A percentile compares a stretch with the other conserved stretches of the same genome.
These are phyloP conservation scores for Nannochloris sp. DNA, from an alignment of 139 green algal species.

Conservation along the genomic window DNA sequence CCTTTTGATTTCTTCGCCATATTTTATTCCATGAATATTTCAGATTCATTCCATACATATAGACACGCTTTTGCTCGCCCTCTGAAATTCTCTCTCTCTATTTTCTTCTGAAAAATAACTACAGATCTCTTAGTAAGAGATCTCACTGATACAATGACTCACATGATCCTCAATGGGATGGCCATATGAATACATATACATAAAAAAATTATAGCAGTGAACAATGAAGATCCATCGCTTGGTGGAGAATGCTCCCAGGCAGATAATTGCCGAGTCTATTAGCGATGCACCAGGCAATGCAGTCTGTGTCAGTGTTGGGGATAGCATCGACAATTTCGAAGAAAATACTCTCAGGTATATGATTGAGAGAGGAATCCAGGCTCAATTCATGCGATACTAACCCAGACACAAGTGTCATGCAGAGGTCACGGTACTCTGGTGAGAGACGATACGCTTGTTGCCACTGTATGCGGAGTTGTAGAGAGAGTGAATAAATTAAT, in stretches of 20 bases:
- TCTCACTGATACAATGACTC: not conserved
- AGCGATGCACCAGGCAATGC: not conserved
- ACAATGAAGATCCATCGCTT: not conserved
- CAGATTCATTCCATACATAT: too few relatives aligned
- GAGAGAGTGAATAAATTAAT: constrained; percentile 74
- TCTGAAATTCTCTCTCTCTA: too few relatives aligned
- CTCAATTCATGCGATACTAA: too few relatives aligned
- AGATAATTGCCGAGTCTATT: not conserved
- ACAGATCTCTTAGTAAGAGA: not conserved
- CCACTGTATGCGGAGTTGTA: constrained; percentile 63
- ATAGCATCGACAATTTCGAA: constrained; percentile 31
- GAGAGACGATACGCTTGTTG: constrained; percentile 48
- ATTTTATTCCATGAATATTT: too few relatives aligned
- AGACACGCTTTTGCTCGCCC: too few relatives aligned
- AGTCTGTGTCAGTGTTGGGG: constrained; percentile 37
- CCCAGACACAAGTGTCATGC: not conserved
- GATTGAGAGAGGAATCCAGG: not conserved
- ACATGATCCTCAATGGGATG: too few relatives aligned
- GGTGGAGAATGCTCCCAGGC: not conserved
- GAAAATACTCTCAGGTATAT: constrained; percentile 1
- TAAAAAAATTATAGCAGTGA: not conserved
- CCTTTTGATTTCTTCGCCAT: not conserved
- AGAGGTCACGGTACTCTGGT: constrained; percentile 71
- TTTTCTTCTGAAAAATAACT: too few relatives aligned
- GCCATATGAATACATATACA: too few relatives aligned